Conservation (phyloP, 2,329 filamentous ascomycete genomes). For the Teratosphaeria nubilosa region DNA sequence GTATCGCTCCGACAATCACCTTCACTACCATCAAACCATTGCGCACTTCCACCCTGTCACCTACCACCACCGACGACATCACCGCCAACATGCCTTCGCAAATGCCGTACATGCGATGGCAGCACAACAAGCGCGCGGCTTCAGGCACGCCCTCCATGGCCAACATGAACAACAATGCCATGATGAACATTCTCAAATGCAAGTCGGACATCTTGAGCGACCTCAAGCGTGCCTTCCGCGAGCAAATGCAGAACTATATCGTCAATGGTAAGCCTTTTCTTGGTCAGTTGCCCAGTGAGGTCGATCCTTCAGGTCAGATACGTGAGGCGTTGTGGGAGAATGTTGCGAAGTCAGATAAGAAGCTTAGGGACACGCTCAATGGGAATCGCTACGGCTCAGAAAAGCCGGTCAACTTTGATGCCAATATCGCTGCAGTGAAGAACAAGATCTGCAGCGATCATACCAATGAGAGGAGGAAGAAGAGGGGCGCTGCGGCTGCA, state of each 20-base stretch:
- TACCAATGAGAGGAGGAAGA: neutral
- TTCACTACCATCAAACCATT: constrained; percentile 10
- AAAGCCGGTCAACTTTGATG: neutral
- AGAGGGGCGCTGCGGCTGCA: neutral
- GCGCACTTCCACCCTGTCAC: neutral
- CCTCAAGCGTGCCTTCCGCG: neutral
- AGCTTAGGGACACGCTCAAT: neutral
- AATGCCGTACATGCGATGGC: neutral
- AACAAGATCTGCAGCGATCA: neutral
- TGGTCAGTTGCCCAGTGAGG: neutral
- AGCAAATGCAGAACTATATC: neutral
- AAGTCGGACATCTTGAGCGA: neutral
- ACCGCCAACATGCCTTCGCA: neutral
- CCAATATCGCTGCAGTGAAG: neutral
- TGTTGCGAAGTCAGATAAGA: neutral
- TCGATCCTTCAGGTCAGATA: neutral
- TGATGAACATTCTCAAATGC: neutral
- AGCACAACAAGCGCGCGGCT: neutral
- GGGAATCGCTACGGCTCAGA: neutral
- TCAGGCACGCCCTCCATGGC: neutral
- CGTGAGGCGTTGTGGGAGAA: neutral
- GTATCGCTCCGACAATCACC: neutral
- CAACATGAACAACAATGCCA: neutral
- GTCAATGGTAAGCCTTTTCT: neutral
- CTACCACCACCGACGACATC: neutral